phyloP scores from a whole-genome alignment of 306 rosid species.

The Coriaria nepalensis region DNA sequence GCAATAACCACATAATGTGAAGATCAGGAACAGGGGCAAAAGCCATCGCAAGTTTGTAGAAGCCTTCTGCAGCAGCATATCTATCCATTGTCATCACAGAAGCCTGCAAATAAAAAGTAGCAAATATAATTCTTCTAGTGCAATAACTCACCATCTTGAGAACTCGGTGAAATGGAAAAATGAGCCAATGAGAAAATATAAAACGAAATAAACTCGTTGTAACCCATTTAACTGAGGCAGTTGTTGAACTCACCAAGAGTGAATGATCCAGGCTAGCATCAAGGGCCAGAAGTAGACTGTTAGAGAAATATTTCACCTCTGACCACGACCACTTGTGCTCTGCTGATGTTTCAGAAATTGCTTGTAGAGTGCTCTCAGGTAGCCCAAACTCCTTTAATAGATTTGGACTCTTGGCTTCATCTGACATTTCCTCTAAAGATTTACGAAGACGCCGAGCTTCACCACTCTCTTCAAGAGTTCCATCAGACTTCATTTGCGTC shows the following conservation, averaged over 20 bases:
- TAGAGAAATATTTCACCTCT: constrained; percentile 74
- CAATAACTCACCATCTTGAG: constrained; percentile 2
- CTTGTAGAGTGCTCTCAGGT: constrained; percentile 49
- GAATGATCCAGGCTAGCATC: constrained; percentile 97
- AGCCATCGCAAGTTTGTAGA: constrained; percentile 86
- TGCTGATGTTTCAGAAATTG: constrained; percentile 51
- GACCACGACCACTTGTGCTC: constrained; percentile 93
- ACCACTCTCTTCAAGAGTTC: constrained; percentile 93
- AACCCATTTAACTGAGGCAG: neutral
- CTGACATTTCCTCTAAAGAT: constrained; percentile 73
- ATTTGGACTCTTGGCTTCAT: constrained; percentile 49
- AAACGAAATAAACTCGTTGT: too few species aligned
- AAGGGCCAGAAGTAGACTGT: constrained; percentile 83
- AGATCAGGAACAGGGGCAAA: constrained; percentile 99
- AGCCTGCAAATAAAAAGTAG: constrained; percentile 35
- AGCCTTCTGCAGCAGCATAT: constrained; percentile 93
- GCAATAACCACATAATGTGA: constrained; percentile 98
- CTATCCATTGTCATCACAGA: constrained; percentile 88
- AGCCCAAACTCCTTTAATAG: constrained; percentile 70
- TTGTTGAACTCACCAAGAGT: constrained; percentile 51
- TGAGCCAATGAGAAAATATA: too few species aligned
- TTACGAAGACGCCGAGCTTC: constrained; percentile 82
- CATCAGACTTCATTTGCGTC: constrained; percentile 95
- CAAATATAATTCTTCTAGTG: constrained; percentile 3
- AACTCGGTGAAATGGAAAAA: too few species aligned